Conservation (phyloP, 2,329 filamentous ascomycete genomes). For the Xylariaceae sp. region DNA sequence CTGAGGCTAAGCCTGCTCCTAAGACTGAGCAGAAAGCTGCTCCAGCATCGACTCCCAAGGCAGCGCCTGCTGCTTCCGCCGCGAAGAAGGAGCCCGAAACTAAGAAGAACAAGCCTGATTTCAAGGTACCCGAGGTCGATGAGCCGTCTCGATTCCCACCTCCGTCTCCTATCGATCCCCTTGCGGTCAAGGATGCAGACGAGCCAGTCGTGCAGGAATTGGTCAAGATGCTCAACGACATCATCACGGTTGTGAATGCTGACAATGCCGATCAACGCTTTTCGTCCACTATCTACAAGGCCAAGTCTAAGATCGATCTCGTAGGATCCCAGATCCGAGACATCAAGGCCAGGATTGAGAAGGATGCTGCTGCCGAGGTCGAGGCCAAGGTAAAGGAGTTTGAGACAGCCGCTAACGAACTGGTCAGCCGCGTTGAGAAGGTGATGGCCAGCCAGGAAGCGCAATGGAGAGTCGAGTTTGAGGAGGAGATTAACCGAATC, state of each 20-base stretch:
- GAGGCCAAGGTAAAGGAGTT: constrained; percentile 69
- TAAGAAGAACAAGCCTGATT: constrained; percentile 32
- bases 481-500: constrained; percentile 74
- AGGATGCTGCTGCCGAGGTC: constrained; percentile 70
- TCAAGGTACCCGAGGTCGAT: constrained; percentile 57
- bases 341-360: constrained; percentile 64
- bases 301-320: constrained; percentile 74
- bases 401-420: constrained; percentile 76
- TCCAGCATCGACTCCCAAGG: constrained; percentile 29
- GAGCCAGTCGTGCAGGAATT: constrained; percentile 90
- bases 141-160: constrained; percentile 61
- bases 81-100: constrained; percentile 7
- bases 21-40: constrained; percentile 28
- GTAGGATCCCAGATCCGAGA: constrained; percentile 73
- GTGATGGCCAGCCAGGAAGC: constrained; percentile 76
- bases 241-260: constrained; percentile 88
- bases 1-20: constrained; percentile 23
- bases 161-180: constrained; percentile 67
- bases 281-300: constrained; percentile 71
- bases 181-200: constrained; percentile 67
- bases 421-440: constrained; percentile 81
- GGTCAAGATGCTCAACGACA: constrained; percentile 91
- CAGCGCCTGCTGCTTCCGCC: constrained; percentile 8
- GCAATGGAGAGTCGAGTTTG: constrained; percentile 83
- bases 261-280: constrained; percentile 76